Conservation (phyloP, 2,329 filamentous ascomycete genomes). For the Apiospora hydei region DNA sequence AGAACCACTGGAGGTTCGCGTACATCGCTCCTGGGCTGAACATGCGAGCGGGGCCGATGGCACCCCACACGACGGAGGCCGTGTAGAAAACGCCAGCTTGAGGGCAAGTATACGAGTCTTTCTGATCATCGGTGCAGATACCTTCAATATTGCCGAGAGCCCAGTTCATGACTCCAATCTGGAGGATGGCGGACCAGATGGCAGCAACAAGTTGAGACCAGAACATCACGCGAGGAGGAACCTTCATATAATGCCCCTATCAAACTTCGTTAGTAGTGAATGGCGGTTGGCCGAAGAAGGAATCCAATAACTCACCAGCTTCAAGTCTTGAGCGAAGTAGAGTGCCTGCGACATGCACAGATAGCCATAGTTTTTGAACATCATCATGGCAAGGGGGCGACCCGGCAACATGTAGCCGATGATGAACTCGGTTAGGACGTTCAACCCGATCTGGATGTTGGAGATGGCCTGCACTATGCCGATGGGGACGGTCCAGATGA, state of each 20-base stretch:
- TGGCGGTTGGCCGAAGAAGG: background rate
- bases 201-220: conserved; percentile 26
- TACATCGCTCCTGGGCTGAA: conserved; percentile 42
- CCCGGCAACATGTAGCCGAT: conserved; percentile 43
- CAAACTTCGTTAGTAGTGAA: conserved; percentile 5
- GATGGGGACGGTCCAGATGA: conserved; percentile 67
- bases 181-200: conserved; percentile 48
- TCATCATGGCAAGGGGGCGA: conserved; percentile 42
- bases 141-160: conserved; percentile 40
- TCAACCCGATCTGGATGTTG: conserved; percentile 70
- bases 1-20: conserved; percentile 42
- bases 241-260: conserved; percentile 33
- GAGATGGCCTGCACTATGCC: conserved; percentile 68
- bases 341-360: conserved; percentile 44
- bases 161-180: conserved; percentile 51
- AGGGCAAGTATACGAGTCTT: conserved; percentile 42
- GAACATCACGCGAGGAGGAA: conserved; percentile 43
- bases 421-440: conserved; percentile 44
- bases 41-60: conserved; percentile 43
- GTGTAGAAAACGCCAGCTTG: conserved; percentile 43
- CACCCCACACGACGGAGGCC: conserved; percentile 44
- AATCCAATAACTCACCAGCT: conserved; percentile 30
- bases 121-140: conserved; percentile 41
- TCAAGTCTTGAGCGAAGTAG: conserved; percentile 43
- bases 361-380: conserved; percentile 44